Conservation (phyloP, 2,329 filamentous ascomycete species). For the Sordariomycetes sp. region DNA sequence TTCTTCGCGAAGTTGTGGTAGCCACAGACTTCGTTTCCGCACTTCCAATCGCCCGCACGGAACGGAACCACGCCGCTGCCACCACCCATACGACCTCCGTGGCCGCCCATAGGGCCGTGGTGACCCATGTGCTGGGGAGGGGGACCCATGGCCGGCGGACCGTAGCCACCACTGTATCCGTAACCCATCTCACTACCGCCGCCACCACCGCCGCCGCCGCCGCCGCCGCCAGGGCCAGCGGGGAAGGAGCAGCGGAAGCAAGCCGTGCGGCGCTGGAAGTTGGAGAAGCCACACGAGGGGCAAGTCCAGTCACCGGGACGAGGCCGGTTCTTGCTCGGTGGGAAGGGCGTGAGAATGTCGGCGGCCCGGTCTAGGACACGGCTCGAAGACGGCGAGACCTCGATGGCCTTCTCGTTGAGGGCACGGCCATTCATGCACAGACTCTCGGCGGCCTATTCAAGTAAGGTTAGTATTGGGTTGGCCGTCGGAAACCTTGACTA, state of each 20-base stretch:
- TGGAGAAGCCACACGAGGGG: slow-evolving; percentile 96
- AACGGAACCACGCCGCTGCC: slow-evolving; percentile 85
- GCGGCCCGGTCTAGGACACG: slow-evolving; percentile 90
- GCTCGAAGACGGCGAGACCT: slow-evolving; percentile 95
- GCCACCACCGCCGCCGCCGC: slow-evolving; percentile 54
- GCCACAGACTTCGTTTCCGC: slow-evolving; percentile 89
- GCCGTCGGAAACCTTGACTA: background rate
- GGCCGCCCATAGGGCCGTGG: slow-evolving; percentile 35
- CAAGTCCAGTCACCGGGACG: slow-evolving; percentile 98
- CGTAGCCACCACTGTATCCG: slow-evolving; percentile 55
- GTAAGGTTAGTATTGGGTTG: background rate
- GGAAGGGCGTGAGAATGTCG: slow-evolving; percentile 94
- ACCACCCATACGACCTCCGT: slow-evolving; percentile 63
- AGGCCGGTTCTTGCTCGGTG: slow-evolving; percentile 95
- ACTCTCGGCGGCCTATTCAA: slow-evolving; percentile 78
- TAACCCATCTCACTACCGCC: slow-evolving; percentile 44
- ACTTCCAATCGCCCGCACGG: slow-evolving; percentile 98
- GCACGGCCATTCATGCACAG: slow-evolving; percentile 98
- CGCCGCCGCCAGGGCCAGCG: slow-evolving; percentile 72
- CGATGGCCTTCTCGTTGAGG: slow-evolving; percentile 96
- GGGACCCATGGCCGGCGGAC: slow-evolving; percentile 71
- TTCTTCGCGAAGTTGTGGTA: slow-evolving; percentile 99
- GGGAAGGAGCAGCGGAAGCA: slow-evolving; percentile 99
- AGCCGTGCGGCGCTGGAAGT: slow-evolving; percentile 96
- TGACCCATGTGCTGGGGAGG: slow-evolving; percentile 62